These are phyloP conservation scores for Cenchrus purpureus DNA, from an alignment of 176 grass and related monocot species.

Conservation along the genomic window DNA sequence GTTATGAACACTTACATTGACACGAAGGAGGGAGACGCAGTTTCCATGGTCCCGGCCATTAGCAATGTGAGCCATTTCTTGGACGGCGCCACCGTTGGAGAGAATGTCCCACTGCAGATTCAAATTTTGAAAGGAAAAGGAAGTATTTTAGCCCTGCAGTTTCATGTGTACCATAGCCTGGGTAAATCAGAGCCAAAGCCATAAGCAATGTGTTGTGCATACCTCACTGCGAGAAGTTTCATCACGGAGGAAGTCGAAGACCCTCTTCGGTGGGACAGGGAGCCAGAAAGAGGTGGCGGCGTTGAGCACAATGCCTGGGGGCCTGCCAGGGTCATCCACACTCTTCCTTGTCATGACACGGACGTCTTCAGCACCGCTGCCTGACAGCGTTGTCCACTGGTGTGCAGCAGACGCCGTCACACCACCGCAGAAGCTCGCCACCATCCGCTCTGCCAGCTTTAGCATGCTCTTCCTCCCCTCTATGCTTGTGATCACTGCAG, in stretches of 20 bases:
- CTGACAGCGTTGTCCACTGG: constrained; percentile 92
- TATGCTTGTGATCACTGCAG: constrained; percentile 80
- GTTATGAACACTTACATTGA: constrained; percentile 62
- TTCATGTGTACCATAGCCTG: too few species aligned
- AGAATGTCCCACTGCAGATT: constrained; percentile 86
- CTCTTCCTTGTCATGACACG: constrained; percentile 94
- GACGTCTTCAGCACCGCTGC: constrained; percentile 85
- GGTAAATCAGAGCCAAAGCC: neutral
- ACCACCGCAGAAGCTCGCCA: constrained; percentile 88
- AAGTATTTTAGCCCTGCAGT: neutral
- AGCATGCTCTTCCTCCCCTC: constrained; percentile 96
- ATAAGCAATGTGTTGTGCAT: neutral
- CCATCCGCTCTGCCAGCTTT: constrained; percentile 95
- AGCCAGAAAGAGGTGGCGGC: constrained; percentile 96
- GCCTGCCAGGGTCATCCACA: constrained; percentile 80
- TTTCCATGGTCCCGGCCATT: constrained; percentile 95
- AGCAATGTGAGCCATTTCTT: constrained; percentile 97
- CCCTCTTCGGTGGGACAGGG: constrained; percentile 63
- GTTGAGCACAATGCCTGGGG: constrained; percentile 91
- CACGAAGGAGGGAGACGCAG: constrained; percentile 87
- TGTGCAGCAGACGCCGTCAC: constrained; percentile 83
- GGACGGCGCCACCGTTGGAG: constrained; percentile 83
- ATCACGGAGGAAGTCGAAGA: constrained; percentile 91
- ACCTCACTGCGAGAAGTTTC: constrained; percentile 86
- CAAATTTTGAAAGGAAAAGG: neutral